phyloP scores from a whole-genome alignment of 371 early-diverging fungal genomes.

The Mucor plumbeus region DNA sequence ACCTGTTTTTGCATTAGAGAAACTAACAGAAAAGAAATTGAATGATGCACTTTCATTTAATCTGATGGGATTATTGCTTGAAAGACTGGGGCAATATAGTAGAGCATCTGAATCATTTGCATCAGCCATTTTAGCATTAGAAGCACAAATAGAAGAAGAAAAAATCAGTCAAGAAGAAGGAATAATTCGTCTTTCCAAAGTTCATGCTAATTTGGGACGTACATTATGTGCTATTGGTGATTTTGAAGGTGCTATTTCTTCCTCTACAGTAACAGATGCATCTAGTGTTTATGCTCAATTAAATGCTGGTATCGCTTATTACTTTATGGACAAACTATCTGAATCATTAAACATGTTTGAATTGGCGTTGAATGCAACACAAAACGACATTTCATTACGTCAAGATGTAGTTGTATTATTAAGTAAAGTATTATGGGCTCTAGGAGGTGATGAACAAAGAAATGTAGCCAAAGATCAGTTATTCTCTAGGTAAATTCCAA shows the following conservation, averaged over 20 bases:
- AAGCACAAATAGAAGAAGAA: slow-evolving; percentile 36
- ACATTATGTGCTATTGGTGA: slow-evolving; percentile 60
- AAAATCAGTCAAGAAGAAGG: slow-evolving; percentile 26
- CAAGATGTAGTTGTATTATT: slow-evolving; percentile 75
- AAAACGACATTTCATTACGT: slow-evolving; percentile 52
- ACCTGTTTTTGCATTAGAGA: slow-evolving; percentile 74
- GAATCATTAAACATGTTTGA: slow-evolving; percentile 78
- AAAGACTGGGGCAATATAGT: slow-evolving; percentile 70
- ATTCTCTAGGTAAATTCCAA: slow-evolving; percentile 59
- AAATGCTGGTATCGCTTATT: slow-evolving; percentile 79
- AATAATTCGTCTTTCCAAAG: slow-evolving; percentile 37
- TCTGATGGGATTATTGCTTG: slow-evolving; percentile 77
- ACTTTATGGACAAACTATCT: slow-evolving; percentile 71
- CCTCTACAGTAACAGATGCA: slow-evolving; percentile 39
- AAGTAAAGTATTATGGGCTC: slow-evolving; percentile 87
- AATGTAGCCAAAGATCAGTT: slow-evolving; percentile 83
- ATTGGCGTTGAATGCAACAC: slow-evolving; percentile 62
- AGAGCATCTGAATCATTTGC: slow-evolving; percentile 72
- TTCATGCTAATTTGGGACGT: slow-evolving; percentile 68
- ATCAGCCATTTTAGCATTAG: slow-evolving; percentile 59
- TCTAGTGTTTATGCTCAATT: slow-evolving; percentile 60
- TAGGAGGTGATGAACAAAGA: slow-evolving; percentile 81
- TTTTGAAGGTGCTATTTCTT: slow-evolving; percentile 53
- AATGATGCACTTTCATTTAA: slow-evolving; percentile 70
- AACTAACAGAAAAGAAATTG: slow-evolving; percentile 71